A percentile compares a stretch with the other conserved stretches of the same genome.
phyloP scores from a whole-genome alignment of 257 asterid species.

The Prunella vulgaris region DNA sequence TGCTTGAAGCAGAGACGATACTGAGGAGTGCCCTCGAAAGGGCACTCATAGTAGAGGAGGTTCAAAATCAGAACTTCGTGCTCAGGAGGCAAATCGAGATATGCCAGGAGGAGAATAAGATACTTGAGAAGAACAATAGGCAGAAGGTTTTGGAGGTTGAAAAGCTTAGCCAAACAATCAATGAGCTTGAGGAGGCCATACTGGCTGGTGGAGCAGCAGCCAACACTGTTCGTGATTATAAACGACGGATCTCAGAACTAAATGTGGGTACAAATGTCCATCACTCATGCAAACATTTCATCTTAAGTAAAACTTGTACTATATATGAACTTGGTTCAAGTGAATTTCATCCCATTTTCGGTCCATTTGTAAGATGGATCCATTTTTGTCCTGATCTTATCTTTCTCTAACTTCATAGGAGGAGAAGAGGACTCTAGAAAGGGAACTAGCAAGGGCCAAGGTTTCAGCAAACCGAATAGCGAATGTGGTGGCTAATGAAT shows the following conservation, averaged over 20 bases:
- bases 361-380: too few species aligned
- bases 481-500: slow-evolving; percentile 76
- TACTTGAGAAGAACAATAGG: slow-evolving; percentile 72
- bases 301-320: too few species aligned
- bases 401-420: slow-evolving; percentile 42
- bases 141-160: slow-evolving; percentile 76
- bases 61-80: slow-evolving; percentile 73
- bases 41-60: slow-evolving; percentile 78
- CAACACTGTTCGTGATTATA: slow-evolving; percentile 62
- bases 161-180: slow-evolving; percentile 71
- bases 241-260: slow-evolving; percentile 59
- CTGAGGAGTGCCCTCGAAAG: slow-evolving; percentile 73
- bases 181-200: slow-evolving; percentile 81
- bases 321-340: too few species aligned
- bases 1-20: slow-evolving; percentile 78
- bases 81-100: slow-evolving; percentile 81
- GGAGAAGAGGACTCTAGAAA: slow-evolving; percentile 77
- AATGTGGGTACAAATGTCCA: slow-evolving; percentile 61
- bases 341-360: too few species aligned
- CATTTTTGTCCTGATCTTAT: background rate
- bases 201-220: slow-evolving; percentile 85
- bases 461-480: slow-evolving; percentile 86
- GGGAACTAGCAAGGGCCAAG: slow-evolving; percentile 82
- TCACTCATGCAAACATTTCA: too few species aligned
- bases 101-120: slow-evolving; percentile 80